phyloP scores from a whole-genome alignment of 2,329 filamentous ascomycete genomes.

The Zelopaecilomyces penicillatus region DNA sequence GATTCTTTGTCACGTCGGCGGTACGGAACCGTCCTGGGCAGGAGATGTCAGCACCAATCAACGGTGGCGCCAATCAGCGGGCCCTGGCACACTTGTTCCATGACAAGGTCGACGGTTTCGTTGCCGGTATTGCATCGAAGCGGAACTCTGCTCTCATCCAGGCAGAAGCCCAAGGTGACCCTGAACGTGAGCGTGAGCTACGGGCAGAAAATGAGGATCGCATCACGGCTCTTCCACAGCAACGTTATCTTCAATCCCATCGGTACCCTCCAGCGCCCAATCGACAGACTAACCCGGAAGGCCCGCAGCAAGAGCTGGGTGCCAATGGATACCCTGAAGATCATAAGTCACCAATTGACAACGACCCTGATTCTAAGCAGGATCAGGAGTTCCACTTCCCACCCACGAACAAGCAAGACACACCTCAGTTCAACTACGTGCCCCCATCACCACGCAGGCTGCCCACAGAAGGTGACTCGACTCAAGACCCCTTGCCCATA shows the following conservation, averaged over 20 bases:
- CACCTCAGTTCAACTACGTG: constrained; percentile 52
- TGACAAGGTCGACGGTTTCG: constrained; percentile 79
- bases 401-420: constrained; percentile 39
- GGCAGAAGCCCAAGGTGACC: constrained; percentile 71
- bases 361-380: constrained; percentile 21
- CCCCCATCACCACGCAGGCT: constrained; percentile 32
- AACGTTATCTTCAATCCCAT: constrained; percentile 53
- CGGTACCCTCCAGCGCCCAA: constrained; percentile 21
- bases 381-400: constrained; percentile 49
- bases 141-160: constrained; percentile 76
- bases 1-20: constrained; percentile 85
- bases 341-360: constrained; percentile 22
- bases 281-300: constrained; percentile 31
- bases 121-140: constrained; percentile 79
- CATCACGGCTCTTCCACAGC: constrained; percentile 70
- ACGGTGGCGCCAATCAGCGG: constrained; percentile 25
- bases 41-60: constrained; percentile 38
- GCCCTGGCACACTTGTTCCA: constrained; percentile 70
- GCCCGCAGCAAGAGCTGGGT: constrained; percentile 20
- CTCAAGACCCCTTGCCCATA: constrained; percentile 21
- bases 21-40: constrained; percentile 25
- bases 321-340: constrained; percentile 32
- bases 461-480: constrained; percentile 14
- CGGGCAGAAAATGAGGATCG: constrained; percentile 76
- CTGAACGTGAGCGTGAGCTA: constrained; percentile 70